Percentiles rank a stretch among this genome's conserved stretches.
These are phyloP conservation scores for Aspergillus sp. DNA, from an alignment of 2,329 filamentous ascomycete species.

Conservation along the genomic window DNA sequence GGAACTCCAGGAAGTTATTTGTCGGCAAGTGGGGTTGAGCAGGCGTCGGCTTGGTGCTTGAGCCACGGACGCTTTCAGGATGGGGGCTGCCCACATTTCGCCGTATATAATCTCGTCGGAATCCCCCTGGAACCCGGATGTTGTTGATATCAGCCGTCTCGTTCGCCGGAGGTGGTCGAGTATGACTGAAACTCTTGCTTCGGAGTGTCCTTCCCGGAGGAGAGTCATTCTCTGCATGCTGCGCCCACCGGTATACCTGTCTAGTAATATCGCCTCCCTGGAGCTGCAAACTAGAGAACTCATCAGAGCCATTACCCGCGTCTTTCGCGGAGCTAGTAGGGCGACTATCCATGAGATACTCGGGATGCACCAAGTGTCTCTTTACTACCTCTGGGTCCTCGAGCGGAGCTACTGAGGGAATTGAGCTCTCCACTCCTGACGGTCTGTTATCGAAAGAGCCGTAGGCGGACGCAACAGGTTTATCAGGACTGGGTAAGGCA, in stretches of 20 bases:
- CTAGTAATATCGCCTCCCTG: constrained; percentile 93
- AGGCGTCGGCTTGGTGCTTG: constrained; percentile 28
- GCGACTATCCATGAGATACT: constrained; percentile 30
- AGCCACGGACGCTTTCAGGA: constrained; percentile 33
- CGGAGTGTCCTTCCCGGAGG: constrained; percentile 55
- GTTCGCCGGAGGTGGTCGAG: constrained; percentile 68
- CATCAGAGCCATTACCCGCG: constrained; percentile 52
- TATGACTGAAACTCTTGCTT: constrained; percentile 79
- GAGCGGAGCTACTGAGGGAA: constrained; percentile 50
- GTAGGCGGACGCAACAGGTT: constrained; percentile 54
- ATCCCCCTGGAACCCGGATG: constrained; percentile 90
- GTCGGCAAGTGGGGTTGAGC: constrained; percentile 63
- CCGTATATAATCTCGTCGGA: constrained; percentile 80
- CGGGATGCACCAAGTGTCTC: constrained; percentile 75
- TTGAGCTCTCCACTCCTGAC: constrained; percentile 39
- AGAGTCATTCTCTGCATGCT: constrained; percentile 66
- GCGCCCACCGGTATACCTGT: constrained; percentile 93
- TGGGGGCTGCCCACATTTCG: constrained; percentile 61
- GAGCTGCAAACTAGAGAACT: constrained; percentile 86
- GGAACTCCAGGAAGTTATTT: constrained; percentile 88
- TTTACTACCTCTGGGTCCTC: constrained; percentile 90
- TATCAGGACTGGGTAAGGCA: constrained; percentile 43
- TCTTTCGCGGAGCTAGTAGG: constrained; percentile 25
- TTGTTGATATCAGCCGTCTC: constrained; percentile 77
- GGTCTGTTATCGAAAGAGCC: constrained; percentile 71